Percentiles rank a stretch among this genome's conserved stretches.
These are phyloP conservation scores for Scleroderma citrinum DNA, from an alignment of 768 basidiomycete genomes.

Conservation along the genomic window DNA sequence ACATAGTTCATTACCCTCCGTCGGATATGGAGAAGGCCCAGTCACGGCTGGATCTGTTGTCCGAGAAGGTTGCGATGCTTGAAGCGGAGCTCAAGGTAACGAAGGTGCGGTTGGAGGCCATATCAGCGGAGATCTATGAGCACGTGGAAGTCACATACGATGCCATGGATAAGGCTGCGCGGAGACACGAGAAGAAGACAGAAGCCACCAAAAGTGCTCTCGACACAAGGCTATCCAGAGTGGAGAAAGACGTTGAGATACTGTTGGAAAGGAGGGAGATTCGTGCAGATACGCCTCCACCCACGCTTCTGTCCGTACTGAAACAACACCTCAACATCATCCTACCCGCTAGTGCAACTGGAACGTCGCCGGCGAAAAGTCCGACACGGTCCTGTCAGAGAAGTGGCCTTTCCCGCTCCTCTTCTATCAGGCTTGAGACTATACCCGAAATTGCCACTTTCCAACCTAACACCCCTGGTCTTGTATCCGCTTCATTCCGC, in stretches of 20 bases:
- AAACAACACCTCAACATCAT: slow-evolving; percentile 18
- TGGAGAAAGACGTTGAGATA: slow-evolving; percentile 34
- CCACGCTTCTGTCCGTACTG: slow-evolving; percentile 12
- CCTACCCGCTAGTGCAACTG: slow-evolving; percentile 19
- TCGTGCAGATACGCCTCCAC: slow-evolving; percentile 15
- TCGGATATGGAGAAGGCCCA: slow-evolving; percentile 20
- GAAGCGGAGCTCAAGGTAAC: slow-evolving; percentile 38
- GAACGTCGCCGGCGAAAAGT: slow-evolving; percentile 8
- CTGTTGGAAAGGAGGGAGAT: slow-evolving; percentile 29
- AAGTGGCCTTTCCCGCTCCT: slow-evolving; percentile 16
- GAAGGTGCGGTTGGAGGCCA: slow-evolving; percentile 34
- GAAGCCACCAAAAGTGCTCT: slow-evolving; percentile 29
- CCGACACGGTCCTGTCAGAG: slow-evolving; percentile 20
- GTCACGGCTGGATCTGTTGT: slow-evolving; percentile 30
- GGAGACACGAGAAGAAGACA: slow-evolving; percentile 47
- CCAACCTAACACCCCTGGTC: slow-evolving; percentile 15
- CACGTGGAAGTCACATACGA: slow-evolving; percentile 56
- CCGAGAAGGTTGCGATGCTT: slow-evolving; percentile 36
- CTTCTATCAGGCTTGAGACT: slow-evolving; percentile 30
- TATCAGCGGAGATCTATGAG: slow-evolving; percentile 51
- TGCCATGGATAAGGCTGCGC: slow-evolving; percentile 42
- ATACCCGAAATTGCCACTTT: slow-evolving; percentile 32
- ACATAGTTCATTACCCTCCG: slow-evolving; percentile 54
- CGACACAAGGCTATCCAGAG: slow-evolving; percentile 27
- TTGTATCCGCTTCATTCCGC: slow-evolving; percentile 11